A percentile compares a stretch with the other conserved stretches of the same genome.
Conservation (phyloP, 1,139 yeast genomes). For the Yamadazyma aaseri region DNA sequence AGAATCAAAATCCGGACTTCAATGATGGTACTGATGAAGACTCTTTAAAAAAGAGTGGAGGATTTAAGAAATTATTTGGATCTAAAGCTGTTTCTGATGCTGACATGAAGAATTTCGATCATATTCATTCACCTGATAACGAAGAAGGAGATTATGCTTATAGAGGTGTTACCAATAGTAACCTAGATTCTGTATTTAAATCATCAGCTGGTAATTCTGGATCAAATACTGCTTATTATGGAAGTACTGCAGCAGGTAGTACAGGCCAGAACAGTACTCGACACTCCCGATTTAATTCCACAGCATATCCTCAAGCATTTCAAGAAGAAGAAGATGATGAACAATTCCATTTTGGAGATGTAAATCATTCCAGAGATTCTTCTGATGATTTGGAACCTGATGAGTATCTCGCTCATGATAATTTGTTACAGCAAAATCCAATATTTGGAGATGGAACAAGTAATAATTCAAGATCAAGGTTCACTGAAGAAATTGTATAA, state of each 20-base stretch:
- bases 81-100: conserved; percentile 17
- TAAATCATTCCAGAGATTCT: conserved; percentile 6
- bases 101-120: conserved; percentile 11
- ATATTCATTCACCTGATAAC: conserved; percentile 16
- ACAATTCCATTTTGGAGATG: conserved; percentile 12
- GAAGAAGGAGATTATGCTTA: conserved; percentile 38
- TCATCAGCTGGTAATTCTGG: conserved; percentile 26
- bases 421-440: conserved; percentile 13
- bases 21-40: conserved; percentile 21
- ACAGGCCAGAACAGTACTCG: conserved; percentile 17
- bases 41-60: conserved; percentile 16
- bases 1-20: conserved; percentile 49
- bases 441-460: conserved; percentile 20
- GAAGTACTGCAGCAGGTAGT: conserved; percentile 12
- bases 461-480: conserved; percentile 24
- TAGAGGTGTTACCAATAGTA: conserved; percentile 49
- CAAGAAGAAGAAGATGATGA: conserved; percentile 17
- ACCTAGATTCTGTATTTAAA: conserved; percentile 42
- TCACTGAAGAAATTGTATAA: conserved; percentile 22
- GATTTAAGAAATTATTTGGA: conserved; percentile 35
- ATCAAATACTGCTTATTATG: conserved; percentile 16
- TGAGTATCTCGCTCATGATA: conserved; percentile 9
- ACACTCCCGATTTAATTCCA: conserved; percentile 16
- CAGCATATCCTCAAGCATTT: conserved; percentile 8
- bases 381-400: conserved; percentile 14